These are phyloP conservation scores for Macrolepiota dolichaula DNA, from an alignment of 768 basidiomycete genomes.

Conservation along the genomic window DNA sequence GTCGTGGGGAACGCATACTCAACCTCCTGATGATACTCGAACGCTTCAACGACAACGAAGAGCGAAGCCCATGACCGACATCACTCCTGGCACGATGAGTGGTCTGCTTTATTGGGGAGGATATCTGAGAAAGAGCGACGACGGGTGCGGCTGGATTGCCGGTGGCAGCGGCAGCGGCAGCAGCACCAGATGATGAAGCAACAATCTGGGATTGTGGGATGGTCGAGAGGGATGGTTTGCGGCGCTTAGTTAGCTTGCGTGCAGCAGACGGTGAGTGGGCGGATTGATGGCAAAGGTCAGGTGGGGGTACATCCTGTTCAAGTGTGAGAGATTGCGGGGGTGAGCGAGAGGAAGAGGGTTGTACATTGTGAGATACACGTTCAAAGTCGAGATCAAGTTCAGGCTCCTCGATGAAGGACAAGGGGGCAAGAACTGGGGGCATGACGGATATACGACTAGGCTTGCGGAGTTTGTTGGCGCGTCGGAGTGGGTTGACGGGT, in stretches of 20 bases:
- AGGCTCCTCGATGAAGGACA: slow-evolving; percentile 2
- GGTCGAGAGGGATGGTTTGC: slow-evolving; percentile 4
- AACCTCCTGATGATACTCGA: slow-evolving; percentile 10
- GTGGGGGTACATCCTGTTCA: neutral
- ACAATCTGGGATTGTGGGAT: slow-evolving; percentile 7
- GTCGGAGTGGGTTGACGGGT: neutral
- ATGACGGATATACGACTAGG: neutral
- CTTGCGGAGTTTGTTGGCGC: slow-evolving; percentile 8
- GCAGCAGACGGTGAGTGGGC: neutral
- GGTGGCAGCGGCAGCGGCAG: slow-evolving; percentile 5
- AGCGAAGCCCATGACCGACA: slow-evolving; percentile 4
- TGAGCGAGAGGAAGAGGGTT: neutral
- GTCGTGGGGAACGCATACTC: slow-evolving; percentile 8
- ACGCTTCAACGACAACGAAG: neutral
- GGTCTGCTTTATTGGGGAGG: neutral
- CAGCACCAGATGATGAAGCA: slow-evolving; percentile 11
- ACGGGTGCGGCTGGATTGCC: slow-evolving; percentile 1
- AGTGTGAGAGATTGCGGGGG: slow-evolving; percentile 1
- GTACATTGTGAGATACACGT: slow-evolving; percentile 4
- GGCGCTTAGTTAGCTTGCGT: slow-evolving; percentile 9
- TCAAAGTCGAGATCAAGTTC: slow-evolving; percentile 7
- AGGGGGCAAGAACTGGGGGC: slow-evolving; percentile 6
- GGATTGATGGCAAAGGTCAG: neutral
- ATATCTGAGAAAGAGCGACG: slow-evolving; percentile 1
- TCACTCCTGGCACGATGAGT: slow-evolving; percentile 7